Evolutionary conservation across 345 rosid genomes (phyloP).

Genomic region (Syzygium jambos): DNA sequence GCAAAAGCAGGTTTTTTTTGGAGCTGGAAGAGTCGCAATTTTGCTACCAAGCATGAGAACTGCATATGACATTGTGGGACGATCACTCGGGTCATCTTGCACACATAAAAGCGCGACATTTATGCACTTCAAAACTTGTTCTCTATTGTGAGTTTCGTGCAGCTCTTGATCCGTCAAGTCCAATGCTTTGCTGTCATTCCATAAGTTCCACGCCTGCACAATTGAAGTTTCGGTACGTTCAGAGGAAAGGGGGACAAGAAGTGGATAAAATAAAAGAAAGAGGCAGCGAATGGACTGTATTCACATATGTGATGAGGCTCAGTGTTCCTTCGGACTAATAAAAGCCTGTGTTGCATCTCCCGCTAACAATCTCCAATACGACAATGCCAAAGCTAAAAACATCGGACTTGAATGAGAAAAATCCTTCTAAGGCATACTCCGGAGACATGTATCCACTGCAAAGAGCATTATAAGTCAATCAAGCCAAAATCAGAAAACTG

Average conservation of each 20-base stretch:
- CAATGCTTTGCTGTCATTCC: conserved; percentile 29
- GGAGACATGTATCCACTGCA: conserved; percentile 69
- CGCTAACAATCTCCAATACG: conserved; percentile 42
- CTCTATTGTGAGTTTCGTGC: conserved; percentile 1
- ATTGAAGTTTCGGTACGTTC: neutral
- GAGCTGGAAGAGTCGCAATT: conserved; percentile 27
- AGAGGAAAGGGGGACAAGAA: neutral
- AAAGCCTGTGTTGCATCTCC: conserved; percentile 29
- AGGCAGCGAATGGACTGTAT: neutral
- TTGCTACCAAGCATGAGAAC: conserved; percentile 42
- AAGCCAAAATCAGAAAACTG: neutral
- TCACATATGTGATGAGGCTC: conserved; percentile 46
- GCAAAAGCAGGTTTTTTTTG: conserved; percentile 40
- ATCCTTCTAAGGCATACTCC: conserved; percentile 51
- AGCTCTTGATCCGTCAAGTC: conserved; percentile 28
- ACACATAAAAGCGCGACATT: conserved; percentile 45
- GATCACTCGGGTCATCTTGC: conserved; percentile 46
- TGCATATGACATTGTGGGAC: conserved; percentile 48
- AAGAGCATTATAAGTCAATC: neutral
- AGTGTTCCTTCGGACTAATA: conserved; percentile 16
- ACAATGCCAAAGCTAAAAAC: conserved; percentile 61
- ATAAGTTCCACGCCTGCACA: conserved; percentile 42
- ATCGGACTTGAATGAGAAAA: conserved; percentile 54
- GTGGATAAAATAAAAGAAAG: neutral
- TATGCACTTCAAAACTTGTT: conserved; percentile 31